Evolutionary conservation across 2,329 filamentous ascomycete species (phyloP), one percentile per base, ranked within the genome.

Genomic region (Epichloe sp.): DNA sequence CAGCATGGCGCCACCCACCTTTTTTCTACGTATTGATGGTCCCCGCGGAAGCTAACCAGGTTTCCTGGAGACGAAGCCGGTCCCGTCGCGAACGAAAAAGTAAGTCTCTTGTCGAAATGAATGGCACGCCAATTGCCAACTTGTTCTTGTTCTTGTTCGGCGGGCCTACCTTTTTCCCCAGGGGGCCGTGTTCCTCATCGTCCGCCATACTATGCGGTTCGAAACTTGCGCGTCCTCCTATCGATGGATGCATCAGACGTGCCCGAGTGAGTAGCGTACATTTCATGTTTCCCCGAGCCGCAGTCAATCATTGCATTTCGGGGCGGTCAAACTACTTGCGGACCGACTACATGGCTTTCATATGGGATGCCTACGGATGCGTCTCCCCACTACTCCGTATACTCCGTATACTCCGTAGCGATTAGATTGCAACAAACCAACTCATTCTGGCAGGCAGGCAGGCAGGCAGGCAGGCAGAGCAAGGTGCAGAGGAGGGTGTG

Each of bases 31-130:
- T 31, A 11, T 31, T 1, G 8, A 31, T 40, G 45, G 19, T 21
- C 37, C 14, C 26, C 23, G 45, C 46, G 52, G 49, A 52, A 52
- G 52, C 49, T 0, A 44, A 44, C 49, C 3, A 44, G 36, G 21
- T 15, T 21, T 31, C 45, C 40, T 47, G 52, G 23, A 49, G 49
- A 49, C 52, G 46, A 49, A 49, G 49, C 47, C 52, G 49, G 49
- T 37, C 26, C 46, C 38, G 52, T 26, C 1, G 7, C 26, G n/a
- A 38, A 38, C 12, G 7, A 26, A 1, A 11, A 4, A 5, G 12
- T 7, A 26, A 26, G 7, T 8, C 7, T 34, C 31, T 4, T 34
- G 42, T 26, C 42, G 36, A n/a, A 15, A 21, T 15, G 36, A 15
- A 37, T 7, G 36, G 15, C 42, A 44, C 26, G 23, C 21, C 23